These are phyloP conservation scores for Backusella tarrabulga DNA, from an alignment of 192 early-diverging fungal species.

Conservation along the genomic window DNA sequence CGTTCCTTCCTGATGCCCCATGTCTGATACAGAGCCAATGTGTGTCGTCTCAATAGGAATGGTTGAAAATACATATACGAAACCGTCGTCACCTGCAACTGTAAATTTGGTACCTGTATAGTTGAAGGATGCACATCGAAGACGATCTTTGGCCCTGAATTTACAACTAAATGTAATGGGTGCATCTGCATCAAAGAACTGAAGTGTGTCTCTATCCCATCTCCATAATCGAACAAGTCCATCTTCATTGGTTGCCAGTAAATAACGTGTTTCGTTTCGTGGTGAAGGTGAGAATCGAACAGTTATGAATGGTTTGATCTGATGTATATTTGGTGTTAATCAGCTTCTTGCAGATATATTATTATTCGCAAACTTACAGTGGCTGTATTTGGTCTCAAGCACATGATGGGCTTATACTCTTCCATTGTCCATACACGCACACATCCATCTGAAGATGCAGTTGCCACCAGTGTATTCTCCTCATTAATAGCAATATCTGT, in stretches of 20 bases:
- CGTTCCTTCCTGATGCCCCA: neutral
- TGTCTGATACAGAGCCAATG: slow-evolving; percentile 22
- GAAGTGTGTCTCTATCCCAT: slow-evolving; percentile 59
- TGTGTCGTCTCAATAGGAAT: slow-evolving; percentile 45
- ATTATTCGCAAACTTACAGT: slow-evolving; percentile 28
- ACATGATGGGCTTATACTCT: slow-evolving; percentile 63
- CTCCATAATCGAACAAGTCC: slow-evolving; percentile 72
- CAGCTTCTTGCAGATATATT: slow-evolving; percentile 17
- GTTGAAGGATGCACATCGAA: slow-evolving; percentile 71
- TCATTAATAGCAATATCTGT: slow-evolving; percentile 75
- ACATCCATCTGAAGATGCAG: slow-evolving; percentile 73
- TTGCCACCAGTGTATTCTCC: slow-evolving; percentile 78
- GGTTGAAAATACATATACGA: slow-evolving; percentile 74
- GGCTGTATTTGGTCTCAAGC: slow-evolving; percentile 43
- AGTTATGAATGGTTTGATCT: slow-evolving; percentile 57
- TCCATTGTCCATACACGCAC: slow-evolving; percentile 76
- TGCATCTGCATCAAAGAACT: slow-evolving; percentile 44
- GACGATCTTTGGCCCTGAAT: slow-evolving; percentile 46
- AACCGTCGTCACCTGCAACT: slow-evolving; percentile 73
- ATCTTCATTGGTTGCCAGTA: slow-evolving; percentile 72
- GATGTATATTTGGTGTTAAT: neutral
- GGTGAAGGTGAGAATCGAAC: slow-evolving; percentile 81
- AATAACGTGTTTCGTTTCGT: slow-evolving; percentile 57
- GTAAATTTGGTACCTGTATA: slow-evolving; percentile 76
- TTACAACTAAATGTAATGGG: slow-evolving; percentile 58